Conservation (phyloP, 2,329 filamentous ascomycete genomes). For the Penicillium sp. region DNA sequence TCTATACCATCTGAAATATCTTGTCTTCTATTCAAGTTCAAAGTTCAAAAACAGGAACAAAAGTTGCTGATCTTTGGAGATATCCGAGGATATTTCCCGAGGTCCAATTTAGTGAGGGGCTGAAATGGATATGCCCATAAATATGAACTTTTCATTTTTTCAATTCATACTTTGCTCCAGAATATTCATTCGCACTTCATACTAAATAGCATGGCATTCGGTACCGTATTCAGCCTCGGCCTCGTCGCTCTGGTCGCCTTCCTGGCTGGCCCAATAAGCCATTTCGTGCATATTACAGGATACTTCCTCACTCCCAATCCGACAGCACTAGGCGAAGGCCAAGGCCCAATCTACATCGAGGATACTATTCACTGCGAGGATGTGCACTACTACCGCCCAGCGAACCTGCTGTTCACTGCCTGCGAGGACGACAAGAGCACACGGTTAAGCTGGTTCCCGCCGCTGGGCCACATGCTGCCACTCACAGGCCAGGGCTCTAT, state of each 20-base stretch:
- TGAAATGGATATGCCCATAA: not conserved
- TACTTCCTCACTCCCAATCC: slow-evolving; percentile 21
- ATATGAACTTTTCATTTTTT: not conserved
- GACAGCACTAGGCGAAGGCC: slow-evolving; percentile 24
- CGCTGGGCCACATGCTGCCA: slow-evolving; percentile 43
- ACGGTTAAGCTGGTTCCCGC: slow-evolving; percentile 55
- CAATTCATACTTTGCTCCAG: not conserved
- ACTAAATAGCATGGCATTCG: slow-evolving; percentile 18
- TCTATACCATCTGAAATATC: not conserved
- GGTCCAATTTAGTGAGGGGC: not conserved
- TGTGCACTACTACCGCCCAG: slow-evolving; percentile 53
- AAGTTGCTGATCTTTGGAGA: not conserved
- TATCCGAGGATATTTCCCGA: not conserved
- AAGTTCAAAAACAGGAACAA: not conserved
- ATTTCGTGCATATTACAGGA: slow-evolving; percentile 24
- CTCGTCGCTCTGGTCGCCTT: slow-evolving; percentile 21
- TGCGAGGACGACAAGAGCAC: slow-evolving; percentile 49
- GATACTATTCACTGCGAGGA: slow-evolving; percentile 61
- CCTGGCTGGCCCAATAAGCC: slow-evolving; percentile 19
- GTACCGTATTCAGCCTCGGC: slow-evolving; percentile 18
- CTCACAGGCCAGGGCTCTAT: slow-evolving; percentile 30
- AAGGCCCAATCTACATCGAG: slow-evolving; percentile 45
- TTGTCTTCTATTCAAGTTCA: not conserved
- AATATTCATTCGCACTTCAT: not conserved
- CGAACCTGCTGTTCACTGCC: slow-evolving; percentile 54